phyloP scores from a whole-genome alignment of 805 yeast genomes.

The Saccharomycopsis schoenii region DNA sequence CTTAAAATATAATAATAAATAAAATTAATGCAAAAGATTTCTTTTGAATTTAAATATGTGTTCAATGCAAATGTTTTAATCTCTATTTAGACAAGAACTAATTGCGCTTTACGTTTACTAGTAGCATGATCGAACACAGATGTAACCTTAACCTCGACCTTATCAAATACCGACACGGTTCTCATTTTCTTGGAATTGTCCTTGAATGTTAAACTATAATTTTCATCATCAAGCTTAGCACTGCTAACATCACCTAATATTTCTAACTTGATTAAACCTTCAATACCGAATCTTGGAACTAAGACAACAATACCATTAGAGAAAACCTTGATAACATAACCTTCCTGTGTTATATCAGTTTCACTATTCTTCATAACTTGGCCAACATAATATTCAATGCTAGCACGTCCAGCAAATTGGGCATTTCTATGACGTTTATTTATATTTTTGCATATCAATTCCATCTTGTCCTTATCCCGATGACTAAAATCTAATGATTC shows the following conservation, averaged over 20 bases:
- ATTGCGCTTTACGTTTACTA: constrained; percentile 86
- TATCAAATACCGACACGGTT: constrained; percentile 67
- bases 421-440: constrained; percentile 95
- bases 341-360: constrained; percentile 54
- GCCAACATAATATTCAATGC: constrained; percentile 95
- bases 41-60: not conserved
- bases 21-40: not conserved
- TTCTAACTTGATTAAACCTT: constrained; percentile 80
- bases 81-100: constrained; percentile 31
- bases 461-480: constrained; percentile 86
- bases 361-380: constrained; percentile 89
- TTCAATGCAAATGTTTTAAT: not conserved
- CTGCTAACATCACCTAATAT: constrained; percentile 55
- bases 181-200: constrained; percentile 35
- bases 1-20: not conserved
- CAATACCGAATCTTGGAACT: constrained; percentile 94
- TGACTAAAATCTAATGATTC: constrained; percentile 75
- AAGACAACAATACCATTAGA: constrained; percentile 90
- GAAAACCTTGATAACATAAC: constrained; percentile 85
- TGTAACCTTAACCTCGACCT: constrained; percentile 72
- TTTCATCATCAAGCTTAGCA: constrained; percentile 67
- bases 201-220: constrained; percentile 52
- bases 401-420: constrained; percentile 97
- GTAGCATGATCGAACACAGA: constrained; percentile 78
- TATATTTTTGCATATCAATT: constrained; percentile 75